Percentiles rank a stretch among this genome's conserved stretches.
Evolutionary conservation across 2,329 filamentous ascomycete genomes (phyloP).

Genomic region (Trichoderma sp.): DNA sequence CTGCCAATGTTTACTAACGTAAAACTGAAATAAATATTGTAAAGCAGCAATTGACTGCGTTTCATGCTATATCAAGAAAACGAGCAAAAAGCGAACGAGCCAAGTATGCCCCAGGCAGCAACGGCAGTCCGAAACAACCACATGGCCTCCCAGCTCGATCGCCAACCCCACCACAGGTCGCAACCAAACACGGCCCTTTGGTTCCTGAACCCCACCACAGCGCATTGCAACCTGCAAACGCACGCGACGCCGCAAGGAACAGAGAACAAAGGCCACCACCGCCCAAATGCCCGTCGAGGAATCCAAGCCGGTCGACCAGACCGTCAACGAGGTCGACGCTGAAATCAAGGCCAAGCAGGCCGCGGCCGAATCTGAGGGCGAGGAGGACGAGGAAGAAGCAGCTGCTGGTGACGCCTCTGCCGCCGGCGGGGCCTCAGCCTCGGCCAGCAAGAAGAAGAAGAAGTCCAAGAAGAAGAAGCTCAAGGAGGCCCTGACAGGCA

Average conservation of each 20-base stretch:
- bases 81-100: background rate
- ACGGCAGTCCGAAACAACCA: background rate
- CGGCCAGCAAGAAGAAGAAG: slow-evolving; percentile 57
- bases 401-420: slow-evolving; percentile 40
- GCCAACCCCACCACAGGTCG: slow-evolving; percentile 18
- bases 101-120: background rate
- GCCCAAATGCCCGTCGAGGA: slow-evolving; percentile 55
- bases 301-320: slow-evolving; percentile 62
- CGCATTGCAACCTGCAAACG: slow-evolving; percentile 5
- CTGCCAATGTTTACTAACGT: background rate
- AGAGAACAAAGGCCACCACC: background rate
- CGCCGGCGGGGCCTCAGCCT: slow-evolving; percentile 26
- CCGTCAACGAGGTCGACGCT: slow-evolving; percentile 51
- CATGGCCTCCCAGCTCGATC: slow-evolving; percentile 1
- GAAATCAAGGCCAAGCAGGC: slow-evolving; percentile 49
- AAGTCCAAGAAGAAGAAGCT: slow-evolving; percentile 66
- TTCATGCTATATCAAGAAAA: background rate
- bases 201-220: slow-evolving; percentile 20
- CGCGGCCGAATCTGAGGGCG: slow-evolving; percentile 46
- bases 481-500: slow-evolving; percentile 46
- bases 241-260: slow-evolving; percentile 5
- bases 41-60: background rate
- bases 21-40: background rate
- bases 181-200: background rate
- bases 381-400: slow-evolving; percentile 48